A percentile compares a stretch with the other conserved stretches of the same genome.
phyloP scores from a whole-genome alignment of 2,329 filamentous ascomycete genomes.

The Cladosporium sp. region DNA sequence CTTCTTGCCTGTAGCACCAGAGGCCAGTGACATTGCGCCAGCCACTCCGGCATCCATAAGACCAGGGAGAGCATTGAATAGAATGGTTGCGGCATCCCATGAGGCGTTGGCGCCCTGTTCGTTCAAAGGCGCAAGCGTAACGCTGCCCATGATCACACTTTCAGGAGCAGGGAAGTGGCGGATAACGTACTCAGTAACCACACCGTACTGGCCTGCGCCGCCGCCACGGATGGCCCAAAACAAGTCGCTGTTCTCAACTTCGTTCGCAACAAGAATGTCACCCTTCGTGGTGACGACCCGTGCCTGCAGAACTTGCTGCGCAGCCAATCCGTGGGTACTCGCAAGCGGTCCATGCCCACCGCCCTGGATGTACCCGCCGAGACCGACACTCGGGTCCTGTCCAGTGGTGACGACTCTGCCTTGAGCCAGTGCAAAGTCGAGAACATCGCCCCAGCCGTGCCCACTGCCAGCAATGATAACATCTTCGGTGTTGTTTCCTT shows the following conservation, averaged over 20 bases:
- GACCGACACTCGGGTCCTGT: conserved; percentile 22
- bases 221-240: conserved; percentile 26
- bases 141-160: conserved; percentile 19
- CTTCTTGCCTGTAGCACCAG: conserved; percentile 20
- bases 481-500: conserved; percentile 15
- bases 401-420: conserved; percentile 23
- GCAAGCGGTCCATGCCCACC: conserved; percentile 24
- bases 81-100: conserved; percentile 37
- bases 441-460: conserved; percentile 27
- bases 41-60: conserved; percentile 35
- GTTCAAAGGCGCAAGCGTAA: conserved; percentile 23
- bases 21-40: conserved; percentile 27
- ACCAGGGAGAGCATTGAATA: conserved; percentile 31
- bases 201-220: conserved; percentile 18
- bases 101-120: conserved; percentile 35
- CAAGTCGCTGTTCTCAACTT: conserved; percentile 22
- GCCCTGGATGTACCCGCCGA: conserved; percentile 21
- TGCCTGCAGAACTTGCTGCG: conserved; percentile 22
- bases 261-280: conserved; percentile 19
- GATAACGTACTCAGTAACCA: conserved; percentile 18
- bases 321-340: conserved; percentile 21
- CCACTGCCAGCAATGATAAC: conserved; percentile 31
- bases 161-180: conserved; percentile 31
- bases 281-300: conserved; percentile 21
- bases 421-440: conserved; percentile 22